Evolutionary conservation across 257 asterid genomes (phyloP), one percentile per base, ranked within the genome.

Genomic region (Fraxinus americana): DNA sequence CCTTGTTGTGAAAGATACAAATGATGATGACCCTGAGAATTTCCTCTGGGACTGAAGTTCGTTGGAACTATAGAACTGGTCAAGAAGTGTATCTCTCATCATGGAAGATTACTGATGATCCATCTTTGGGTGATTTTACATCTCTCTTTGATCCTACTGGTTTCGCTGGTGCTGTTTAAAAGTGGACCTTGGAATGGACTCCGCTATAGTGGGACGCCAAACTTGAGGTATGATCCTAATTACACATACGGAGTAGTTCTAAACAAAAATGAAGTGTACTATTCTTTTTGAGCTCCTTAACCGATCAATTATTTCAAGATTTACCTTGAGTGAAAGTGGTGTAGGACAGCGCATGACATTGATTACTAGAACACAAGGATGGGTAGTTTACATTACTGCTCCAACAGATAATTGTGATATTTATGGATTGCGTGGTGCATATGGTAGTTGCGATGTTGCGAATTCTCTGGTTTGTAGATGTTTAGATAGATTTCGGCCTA

Each of bases 51-150:
- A 77, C n/a, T n/a, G n/a, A 73, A 81, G 84, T 29, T 83, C 80
- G 92, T 8, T 17, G 65, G 65, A 63, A 87, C 66, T 77, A 72
- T 2, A 77, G 41, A 38, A 82, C 86, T 0, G 79, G 86, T 17
- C 17, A 39, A 13, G 82, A 81, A 4, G 36, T 41, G 25, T 32
- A 67, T 11, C 35, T 82, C 1, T 78, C 82, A 2, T 90, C 90
- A 0, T 83, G 87, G 87, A 83, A 79, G 61, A 85, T 77, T 43
- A 63, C 13, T 0, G 83, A 66, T 0, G 92, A 88, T 85, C 94
- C 90, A 13, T 65, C 90, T 4, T 32, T 11, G 0, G 93, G 91
- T 23, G 85, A 80, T 10, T 85, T 70, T 65, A 39, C 76, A 9
- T 77, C 45, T 29, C 52, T 5, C 2, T 23, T 78, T 67, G 87